phyloP scores from a whole-genome alignment of 495 filamentous ascomycete genomes.

The Aspergillus bridgeri region DNA sequence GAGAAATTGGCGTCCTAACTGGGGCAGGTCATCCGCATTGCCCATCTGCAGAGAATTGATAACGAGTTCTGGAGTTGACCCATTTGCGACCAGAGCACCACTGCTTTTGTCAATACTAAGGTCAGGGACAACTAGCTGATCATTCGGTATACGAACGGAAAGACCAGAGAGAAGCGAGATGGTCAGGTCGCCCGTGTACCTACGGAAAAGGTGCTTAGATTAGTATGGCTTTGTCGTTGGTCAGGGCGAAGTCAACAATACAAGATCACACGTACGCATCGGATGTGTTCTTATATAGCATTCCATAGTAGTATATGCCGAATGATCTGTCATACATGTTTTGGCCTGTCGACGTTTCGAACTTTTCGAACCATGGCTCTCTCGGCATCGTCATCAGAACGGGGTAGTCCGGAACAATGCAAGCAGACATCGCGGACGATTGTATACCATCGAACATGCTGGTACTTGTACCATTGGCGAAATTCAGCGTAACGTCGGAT shows the following conservation, averaged over 20 bases:
- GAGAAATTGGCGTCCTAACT: slow-evolving; percentile 5
- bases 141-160: slow-evolving; percentile 4
- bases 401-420: slow-evolving; percentile 4
- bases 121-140: slow-evolving; percentile 1
- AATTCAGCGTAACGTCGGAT: background rate
- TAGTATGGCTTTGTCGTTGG: background rate
- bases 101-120: background rate
- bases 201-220: background rate
- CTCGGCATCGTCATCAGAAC: slow-evolving; percentile 2
- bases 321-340: background rate
- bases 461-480: slow-evolving; percentile 2
- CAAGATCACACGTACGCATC: background rate
- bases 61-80: background rate
- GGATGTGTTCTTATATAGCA: background rate
- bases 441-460: background rate
- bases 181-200: slow-evolving; percentile 4
- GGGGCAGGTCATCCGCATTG: background rate
- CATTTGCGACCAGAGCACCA: background rate
- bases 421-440: slow-evolving; percentile 1
- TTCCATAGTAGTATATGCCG: slow-evolving; percentile 4
- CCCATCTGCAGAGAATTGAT: background rate
- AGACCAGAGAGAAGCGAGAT: background rate
- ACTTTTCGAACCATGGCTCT: background rate
- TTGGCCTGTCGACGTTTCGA: background rate
- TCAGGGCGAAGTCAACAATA: background rate